Base-by-base conservation (phyloP, 176 grass and related monocot species). In the Eleusine coracana region DNA sequence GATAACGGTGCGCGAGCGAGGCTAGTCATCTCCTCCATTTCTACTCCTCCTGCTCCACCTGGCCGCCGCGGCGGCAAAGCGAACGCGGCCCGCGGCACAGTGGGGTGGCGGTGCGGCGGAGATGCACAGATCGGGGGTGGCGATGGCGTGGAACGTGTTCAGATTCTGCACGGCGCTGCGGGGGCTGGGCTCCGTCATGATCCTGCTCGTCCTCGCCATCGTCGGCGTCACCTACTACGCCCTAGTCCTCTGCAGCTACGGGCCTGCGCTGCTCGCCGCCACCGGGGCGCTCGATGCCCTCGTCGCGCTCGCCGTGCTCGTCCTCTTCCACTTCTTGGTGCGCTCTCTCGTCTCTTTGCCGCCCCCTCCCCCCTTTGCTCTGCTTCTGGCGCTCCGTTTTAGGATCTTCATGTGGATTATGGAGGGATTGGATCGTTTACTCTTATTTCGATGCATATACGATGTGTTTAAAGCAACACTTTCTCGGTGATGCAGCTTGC, bases 101-200 rank as follows among this genome's bases (percentile, higher is more conserved):
- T 38, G 27, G 65, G 59, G 36, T 28, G 40, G 54, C 11, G 36
- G 41, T 75, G 18, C 45, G 80, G 29, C 62, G 82, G 56, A 59
- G 56, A 97, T 97, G 94, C 80, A 91, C 66, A 91, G 94, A 89
- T 93, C 94, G 58, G 89, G 89, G 16, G 87, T 82, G 48, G 75
- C 84, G 44, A 93, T 97, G 94, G 94, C 94, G 74, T 97, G 94
- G 94, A 97, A 97, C 91, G 91, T 97, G 20, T 97, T 97, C 91
- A 84, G 88, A 79, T 97, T 97, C 87, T 97, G 94, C 86, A 97
- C 94, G 59, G 91, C 94, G 48, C 83, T 97, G 51, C 66, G 87
- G 75, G 94, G 91, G 25, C 87, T 97, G 55, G 94, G 94, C 71
- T 97, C 94, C 70, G 61, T 97, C 84, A 97, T 97, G 94, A 91